Conservation (phyloP, 2,329 filamentous ascomycete species). For the Neonectria hederae region DNA sequence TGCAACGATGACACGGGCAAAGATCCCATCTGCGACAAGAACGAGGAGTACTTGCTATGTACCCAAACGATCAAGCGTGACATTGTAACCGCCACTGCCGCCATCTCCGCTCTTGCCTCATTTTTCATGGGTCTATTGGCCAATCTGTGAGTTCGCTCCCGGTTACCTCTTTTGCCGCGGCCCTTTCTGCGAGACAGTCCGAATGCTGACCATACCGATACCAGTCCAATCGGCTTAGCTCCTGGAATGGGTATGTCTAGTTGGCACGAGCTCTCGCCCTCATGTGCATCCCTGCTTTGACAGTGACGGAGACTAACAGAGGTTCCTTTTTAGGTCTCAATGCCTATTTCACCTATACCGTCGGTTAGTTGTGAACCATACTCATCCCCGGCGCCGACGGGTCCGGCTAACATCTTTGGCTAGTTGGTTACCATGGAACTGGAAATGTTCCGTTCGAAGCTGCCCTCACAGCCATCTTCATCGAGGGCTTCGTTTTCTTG, state of each 20-base stretch:
- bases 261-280: neutral
- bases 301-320: conserved; percentile 9
- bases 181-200: neutral
- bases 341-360: conserved; percentile 84
- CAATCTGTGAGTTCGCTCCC: conserved; percentile 67
- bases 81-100: conserved; percentile 84
- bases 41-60: conserved; percentile 72
- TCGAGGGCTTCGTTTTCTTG: conserved; percentile 88
- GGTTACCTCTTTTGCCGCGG: neutral
- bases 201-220: conserved; percentile 9
- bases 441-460: conserved; percentile 78
- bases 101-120: conserved; percentile 80
- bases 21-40: conserved; percentile 61
- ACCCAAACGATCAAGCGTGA: conserved; percentile 74
- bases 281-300: neutral
- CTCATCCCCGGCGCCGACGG: neutral
- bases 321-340: conserved; percentile 65
- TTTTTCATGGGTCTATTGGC: conserved; percentile 86
- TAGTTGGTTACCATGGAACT: conserved; percentile 77
- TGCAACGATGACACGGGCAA: conserved; percentile 62
- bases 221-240: conserved; percentile 50
- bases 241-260: conserved; percentile 53
- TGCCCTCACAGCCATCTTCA: conserved; percentile 86
- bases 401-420: neutral
- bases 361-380: conserved; percentile 41